Percentiles rank a stretch among this genome's conserved stretches.
Evolutionary conservation across 352 stramenopile genomes (phyloP).

Genomic region (Phytopythium ostracodes): DNA sequence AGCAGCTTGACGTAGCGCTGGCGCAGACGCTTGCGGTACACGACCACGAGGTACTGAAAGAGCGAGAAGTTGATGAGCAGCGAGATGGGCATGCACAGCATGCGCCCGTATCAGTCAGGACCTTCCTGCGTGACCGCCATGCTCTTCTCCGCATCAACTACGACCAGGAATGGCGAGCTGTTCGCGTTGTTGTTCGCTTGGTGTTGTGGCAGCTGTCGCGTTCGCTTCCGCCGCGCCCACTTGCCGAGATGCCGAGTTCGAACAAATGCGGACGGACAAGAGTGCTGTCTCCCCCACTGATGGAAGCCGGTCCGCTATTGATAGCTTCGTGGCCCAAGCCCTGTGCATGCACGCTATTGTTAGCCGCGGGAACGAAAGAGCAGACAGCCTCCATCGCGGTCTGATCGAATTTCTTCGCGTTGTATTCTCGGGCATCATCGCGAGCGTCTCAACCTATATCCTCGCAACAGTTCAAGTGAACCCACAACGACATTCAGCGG

Average conservation of each 20-base stretch:
- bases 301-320: neutral
- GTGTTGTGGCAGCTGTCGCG: neutral
- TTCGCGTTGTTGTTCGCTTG: neutral
- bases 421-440: neutral
- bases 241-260: neutral
- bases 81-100: conserved; percentile 6
- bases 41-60: conserved; percentile 25
- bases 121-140: neutral
- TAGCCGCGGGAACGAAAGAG: neutral
- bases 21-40: neutral
- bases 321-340: neutral
- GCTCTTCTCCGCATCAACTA: too few relatives aligned
- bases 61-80: conserved; percentile 28
- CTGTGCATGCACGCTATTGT: neutral
- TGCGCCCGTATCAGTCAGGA: conserved; percentile 2
- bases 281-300: neutral
- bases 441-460: neutral
- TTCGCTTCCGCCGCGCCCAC: neutral
- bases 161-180: too few relatives aligned
- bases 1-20: conserved; percentile 5
- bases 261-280: neutral
- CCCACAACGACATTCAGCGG: neutral
- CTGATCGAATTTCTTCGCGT: neutral
- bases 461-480: neutral
- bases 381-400: neutral